Evolutionary conservation across 2,329 filamentous ascomycete species (phyloP).

Genomic region (Elsinoe batatas): DNA sequence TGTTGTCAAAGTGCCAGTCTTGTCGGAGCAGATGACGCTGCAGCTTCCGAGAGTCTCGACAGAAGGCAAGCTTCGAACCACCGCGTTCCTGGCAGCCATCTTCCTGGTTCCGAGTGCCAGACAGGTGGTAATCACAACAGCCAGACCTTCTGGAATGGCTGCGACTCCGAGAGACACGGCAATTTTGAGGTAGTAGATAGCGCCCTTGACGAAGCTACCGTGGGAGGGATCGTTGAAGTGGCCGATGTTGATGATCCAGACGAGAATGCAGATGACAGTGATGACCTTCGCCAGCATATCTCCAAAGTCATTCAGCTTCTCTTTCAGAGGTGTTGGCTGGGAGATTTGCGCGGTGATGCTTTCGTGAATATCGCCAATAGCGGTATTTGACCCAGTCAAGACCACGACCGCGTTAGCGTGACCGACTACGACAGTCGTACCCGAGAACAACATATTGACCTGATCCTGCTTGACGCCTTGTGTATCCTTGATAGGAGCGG

Average conservation of each 20-base stretch:
- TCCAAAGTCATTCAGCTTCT: constrained; percentile 97
- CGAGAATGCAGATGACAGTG: constrained; percentile 87
- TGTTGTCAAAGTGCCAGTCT: constrained; percentile 94
- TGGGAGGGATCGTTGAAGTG: constrained; percentile 94
- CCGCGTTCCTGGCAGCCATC: constrained; percentile 97
- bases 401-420: constrained; percentile 87
- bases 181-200: constrained; percentile 99
- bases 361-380: constrained; percentile 97
- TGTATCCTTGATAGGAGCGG: constrained; percentile 56
- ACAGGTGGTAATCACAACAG: constrained; percentile 98
- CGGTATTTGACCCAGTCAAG: constrained; percentile 78
- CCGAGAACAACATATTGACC: constrained; percentile 95
- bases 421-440: constrained; percentile 91
- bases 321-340: constrained; percentile 90
- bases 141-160: constrained; percentile 92
- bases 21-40: constrained; percentile 99
- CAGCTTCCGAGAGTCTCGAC: constrained; percentile 97
- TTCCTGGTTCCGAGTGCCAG: constrained; percentile 91
- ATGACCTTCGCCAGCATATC: constrained; percentile 96
- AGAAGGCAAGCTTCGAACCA: constrained; percentile 89
- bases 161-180: constrained; percentile 96
- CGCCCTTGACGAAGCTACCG: constrained; percentile 82
- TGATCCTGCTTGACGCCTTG: constrained; percentile 96
- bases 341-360: constrained; percentile 98
- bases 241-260: constrained; percentile 97